phyloP scores from a whole-genome alignment of 352 stramenopile species.

The Globisporangium solare region DNA sequence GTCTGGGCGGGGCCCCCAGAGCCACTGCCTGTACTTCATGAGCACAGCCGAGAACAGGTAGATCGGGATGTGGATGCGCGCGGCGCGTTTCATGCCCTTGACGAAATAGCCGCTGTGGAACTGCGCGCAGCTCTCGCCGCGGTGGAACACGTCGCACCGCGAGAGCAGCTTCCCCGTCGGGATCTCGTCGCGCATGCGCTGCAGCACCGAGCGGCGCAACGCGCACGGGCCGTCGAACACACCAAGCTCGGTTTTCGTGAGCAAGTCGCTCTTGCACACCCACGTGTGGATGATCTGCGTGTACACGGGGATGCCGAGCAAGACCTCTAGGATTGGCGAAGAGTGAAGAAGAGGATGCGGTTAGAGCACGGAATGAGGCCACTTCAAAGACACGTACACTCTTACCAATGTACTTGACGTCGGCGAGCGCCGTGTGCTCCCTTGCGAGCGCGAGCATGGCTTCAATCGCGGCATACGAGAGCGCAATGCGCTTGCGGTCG shows the following conservation, averaged over 20 bases:
- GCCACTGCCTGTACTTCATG: slow-evolving; percentile 58
- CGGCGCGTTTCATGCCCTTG: slow-evolving; percentile 32
- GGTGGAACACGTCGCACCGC: slow-evolving; percentile 61
- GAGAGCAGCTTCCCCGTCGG: slow-evolving; percentile 30
- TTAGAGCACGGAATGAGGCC: too few relatives aligned
- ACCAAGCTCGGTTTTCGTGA: slow-evolving; percentile 37
- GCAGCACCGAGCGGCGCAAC: slow-evolving; percentile 24
- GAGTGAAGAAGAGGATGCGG: background rate
- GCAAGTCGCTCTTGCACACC: slow-evolving; percentile 51
- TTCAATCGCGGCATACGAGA: slow-evolving; percentile 51
- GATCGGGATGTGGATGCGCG: slow-evolving; percentile 60
- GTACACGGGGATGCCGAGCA: slow-evolving; percentile 28
- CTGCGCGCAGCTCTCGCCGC: slow-evolving; percentile 28
- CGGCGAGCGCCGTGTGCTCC: slow-evolving; percentile 23
- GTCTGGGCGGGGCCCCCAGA: slow-evolving; percentile 45
- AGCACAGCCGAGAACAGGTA: slow-evolving; percentile 46
- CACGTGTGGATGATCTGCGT: slow-evolving; percentile 60
- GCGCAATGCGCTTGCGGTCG: slow-evolving; percentile 38
- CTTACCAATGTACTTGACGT: slow-evolving; percentile 49
- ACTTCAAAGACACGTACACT: background rate
- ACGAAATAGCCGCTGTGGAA: slow-evolving; percentile 45
- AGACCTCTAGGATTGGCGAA: slow-evolving; percentile 24
- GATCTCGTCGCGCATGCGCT: slow-evolving; percentile 56
- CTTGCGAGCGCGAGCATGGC: slow-evolving; percentile 32
- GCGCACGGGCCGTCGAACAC: slow-evolving; percentile 50